phyloP scores from a whole-genome alignment of 2,329 filamentous ascomycete genomes.

The Scedosporium aurantiacum region DNA sequence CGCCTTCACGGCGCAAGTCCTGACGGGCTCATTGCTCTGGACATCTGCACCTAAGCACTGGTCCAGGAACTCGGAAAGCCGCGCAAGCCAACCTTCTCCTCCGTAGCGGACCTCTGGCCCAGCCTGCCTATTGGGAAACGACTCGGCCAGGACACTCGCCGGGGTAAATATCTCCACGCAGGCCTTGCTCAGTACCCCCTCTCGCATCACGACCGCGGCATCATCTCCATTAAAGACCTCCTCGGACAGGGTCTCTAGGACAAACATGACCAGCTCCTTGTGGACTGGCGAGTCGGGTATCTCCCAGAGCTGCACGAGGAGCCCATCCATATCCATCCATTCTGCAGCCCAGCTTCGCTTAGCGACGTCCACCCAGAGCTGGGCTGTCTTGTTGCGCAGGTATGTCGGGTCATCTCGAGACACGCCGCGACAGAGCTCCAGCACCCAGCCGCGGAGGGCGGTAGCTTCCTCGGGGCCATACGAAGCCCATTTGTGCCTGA shows the following conservation, averaged over 20 bases:
- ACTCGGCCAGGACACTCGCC: constrained; percentile 58
- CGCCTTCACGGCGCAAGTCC: constrained; percentile 62
- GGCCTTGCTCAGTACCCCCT: constrained; percentile 74
- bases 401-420: constrained; percentile 66
- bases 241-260: constrained; percentile 86
- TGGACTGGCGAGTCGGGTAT: constrained; percentile 47
- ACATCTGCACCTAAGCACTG: constrained; percentile 59
- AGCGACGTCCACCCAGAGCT: constrained; percentile 89
- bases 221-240: constrained; percentile 92
- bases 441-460: constrained; percentile 63
- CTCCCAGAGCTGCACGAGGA: constrained; percentile 77
- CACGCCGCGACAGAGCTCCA: constrained; percentile 65
- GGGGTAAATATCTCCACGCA: constrained; percentile 93
- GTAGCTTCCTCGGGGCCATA: constrained; percentile 58
- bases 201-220: constrained; percentile 69
- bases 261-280: constrained; percentile 77
- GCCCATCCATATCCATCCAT: constrained; percentile 89
- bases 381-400: constrained; percentile 83
- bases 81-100: constrained; percentile 75
- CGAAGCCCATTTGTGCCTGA: constrained; percentile 73
- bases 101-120: constrained; percentile 62
- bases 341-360: constrained; percentile 88
- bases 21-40: constrained; percentile 54
- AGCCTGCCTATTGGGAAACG: constrained; percentile 62
- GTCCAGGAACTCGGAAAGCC: constrained; percentile 62